Conservation (phyloP, 306 rosid species). For the Cicer judaicum region DNA sequence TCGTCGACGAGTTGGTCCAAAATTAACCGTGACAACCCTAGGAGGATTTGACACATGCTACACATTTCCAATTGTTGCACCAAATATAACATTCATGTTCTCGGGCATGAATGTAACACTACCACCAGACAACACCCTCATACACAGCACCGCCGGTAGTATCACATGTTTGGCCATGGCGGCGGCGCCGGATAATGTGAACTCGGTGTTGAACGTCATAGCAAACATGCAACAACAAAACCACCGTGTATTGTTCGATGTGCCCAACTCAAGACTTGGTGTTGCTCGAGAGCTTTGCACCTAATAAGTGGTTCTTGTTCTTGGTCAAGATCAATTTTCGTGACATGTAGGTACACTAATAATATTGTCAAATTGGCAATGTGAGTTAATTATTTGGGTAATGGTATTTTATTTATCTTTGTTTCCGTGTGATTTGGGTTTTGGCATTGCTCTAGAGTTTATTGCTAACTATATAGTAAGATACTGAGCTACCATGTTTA, state of each 20-base stretch:
- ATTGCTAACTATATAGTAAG: slow-evolving; percentile 43
- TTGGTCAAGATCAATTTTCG: slow-evolving; percentile 17
- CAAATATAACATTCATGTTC: slow-evolving; percentile 81
- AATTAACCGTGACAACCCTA: slow-evolving; percentile 52
- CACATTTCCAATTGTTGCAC: slow-evolving; percentile 63
- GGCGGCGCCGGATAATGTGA: slow-evolving; percentile 77
- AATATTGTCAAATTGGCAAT: slow-evolving; percentile 30
- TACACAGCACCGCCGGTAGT: slow-evolving; percentile 77
- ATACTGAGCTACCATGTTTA: slow-evolving; percentile 30
- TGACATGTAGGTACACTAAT: slow-evolving; percentile 33
- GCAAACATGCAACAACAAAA: slow-evolving; percentile 97
- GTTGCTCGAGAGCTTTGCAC: slow-evolving; percentile 86
- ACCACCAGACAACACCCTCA: slow-evolving; percentile 72
- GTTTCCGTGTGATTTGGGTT: slow-evolving; percentile 34
- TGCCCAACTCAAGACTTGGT: slow-evolving; percentile 87
- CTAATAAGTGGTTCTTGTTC: slow-evolving; percentile 9
- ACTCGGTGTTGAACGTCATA: slow-evolving; percentile 86
- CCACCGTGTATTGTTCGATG: slow-evolving; percentile 78
- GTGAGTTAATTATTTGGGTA: slow-evolving; percentile 25
- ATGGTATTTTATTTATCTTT: slow-evolving; percentile 20
- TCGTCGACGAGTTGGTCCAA: slow-evolving; percentile 60
- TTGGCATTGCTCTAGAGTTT: slow-evolving; percentile 38
- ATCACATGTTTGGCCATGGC: slow-evolving; percentile 85
- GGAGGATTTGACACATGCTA: slow-evolving; percentile 99
- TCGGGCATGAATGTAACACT: slow-evolving; percentile 87